These are phyloP conservation scores for Aspergillus pseudoglaucus DNA, from an alignment of 2,329 filamentous ascomycete genomes.

Conservation along the genomic window DNA sequence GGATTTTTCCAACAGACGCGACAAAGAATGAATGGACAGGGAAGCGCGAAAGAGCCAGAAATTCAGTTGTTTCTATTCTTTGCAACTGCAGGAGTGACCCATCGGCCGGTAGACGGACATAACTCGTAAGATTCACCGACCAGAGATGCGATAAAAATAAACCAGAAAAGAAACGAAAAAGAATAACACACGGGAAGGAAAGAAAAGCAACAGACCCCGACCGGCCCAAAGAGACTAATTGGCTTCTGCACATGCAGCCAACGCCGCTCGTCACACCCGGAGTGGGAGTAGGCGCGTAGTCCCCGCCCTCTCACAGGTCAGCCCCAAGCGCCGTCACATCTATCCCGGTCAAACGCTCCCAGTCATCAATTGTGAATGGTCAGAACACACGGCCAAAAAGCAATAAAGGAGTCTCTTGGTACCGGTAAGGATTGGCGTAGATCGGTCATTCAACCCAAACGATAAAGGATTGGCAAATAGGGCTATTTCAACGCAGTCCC, in stretches of 20 bases:
- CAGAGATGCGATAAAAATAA: slow-evolving; percentile 18
- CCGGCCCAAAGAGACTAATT: background rate
- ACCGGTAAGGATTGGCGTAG: background rate
- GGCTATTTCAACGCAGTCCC: background rate
- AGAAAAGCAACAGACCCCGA: slow-evolving; percentile 14
- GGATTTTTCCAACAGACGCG: slow-evolving; percentile 6
- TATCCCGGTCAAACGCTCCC: no score
- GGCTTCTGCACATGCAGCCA: background rate
- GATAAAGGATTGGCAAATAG: background rate
- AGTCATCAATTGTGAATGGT: background rate
- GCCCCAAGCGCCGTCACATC: background rate
- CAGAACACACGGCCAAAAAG: background rate
- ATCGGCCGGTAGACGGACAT: slow-evolving; percentile 7
- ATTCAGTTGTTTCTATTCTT: slow-evolving; percentile 20
- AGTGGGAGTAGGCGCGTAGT: slow-evolving; percentile 24
- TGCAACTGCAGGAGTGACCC: slow-evolving; percentile 16
- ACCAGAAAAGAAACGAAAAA: slow-evolving; percentile 8
- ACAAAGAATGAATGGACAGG: slow-evolving; percentile 11
- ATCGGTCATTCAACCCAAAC: background rate
- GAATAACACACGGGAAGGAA: slow-evolving; percentile 1
- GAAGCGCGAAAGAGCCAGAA: slow-evolving; percentile 11
- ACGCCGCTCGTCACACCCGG: slow-evolving; percentile 27
- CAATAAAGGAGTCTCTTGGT: background rate
- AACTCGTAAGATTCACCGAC: slow-evolving; percentile 12
- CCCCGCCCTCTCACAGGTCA: slow-evolving; percentile 11